Evolutionary conservation across 2,329 filamentous ascomycete species (phyloP), one percentile per base, ranked within the genome.

Genomic region (Pseudopyrenochaeta lycopersici): DNA sequence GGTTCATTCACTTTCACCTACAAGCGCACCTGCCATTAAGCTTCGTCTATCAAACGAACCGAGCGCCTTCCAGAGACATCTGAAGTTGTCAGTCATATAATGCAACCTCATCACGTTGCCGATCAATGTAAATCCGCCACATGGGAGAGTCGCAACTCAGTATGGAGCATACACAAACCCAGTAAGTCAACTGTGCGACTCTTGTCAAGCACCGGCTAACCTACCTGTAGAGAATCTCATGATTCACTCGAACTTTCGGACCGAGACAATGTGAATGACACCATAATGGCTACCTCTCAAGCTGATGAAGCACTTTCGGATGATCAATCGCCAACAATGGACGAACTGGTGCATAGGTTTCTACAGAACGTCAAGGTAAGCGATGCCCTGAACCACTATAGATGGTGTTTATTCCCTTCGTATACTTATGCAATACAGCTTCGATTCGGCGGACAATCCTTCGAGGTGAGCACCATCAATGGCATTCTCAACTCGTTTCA

Each of bases 361-460:
- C 49, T 71, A 15, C 21, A 54, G 17, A 64, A 62, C 11, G 40
- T 64, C 12, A 66, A 64, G 48, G 68, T 68, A 55, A 41, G n/a
- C n/a, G n/a, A n/a, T n/a, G n/a, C n/a, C n/a, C n/a, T n/a, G n/a
- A n/a, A n/a, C n/a, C n/a, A n/a, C n/a, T n/a, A n/a, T 27, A 23
- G 7, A n/a, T 29, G 20, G 7, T 41, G 7, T 2, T 27, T 21
- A 11, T 21, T 14, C 23, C 40, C 7, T 7, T 18, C 14, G 3
- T 11, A 42, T 20, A 11, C 38, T 55, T 12, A 60, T 14, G 10
- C 14, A 30, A n/a, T 6, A 27, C 6, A 73, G 67, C 29, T 40
- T 27, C 54, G 57, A 6, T 71, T 73, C n/a, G 69, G 70, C 14
- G 54, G 60, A 15, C 42, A 56, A 1, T 72, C 71, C 3, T 11